Percentiles rank a stretch among this genome's conserved stretches.
Conservation (phyloP, 805 yeast genomes). For the Suhomyces vadensis region DNA sequence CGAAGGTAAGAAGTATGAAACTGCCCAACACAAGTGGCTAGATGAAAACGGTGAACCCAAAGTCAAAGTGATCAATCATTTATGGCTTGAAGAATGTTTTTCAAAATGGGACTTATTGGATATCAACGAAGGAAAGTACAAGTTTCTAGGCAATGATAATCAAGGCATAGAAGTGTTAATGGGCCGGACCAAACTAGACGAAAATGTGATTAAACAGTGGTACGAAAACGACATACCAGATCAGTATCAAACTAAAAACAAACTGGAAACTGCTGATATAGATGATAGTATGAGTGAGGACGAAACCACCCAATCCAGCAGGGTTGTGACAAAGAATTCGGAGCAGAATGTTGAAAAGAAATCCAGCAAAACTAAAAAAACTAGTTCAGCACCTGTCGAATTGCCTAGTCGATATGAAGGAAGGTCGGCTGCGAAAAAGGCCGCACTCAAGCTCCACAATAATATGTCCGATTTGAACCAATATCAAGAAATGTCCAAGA, state of each 20-base stretch:
- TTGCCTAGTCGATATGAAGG: conserved; percentile 20
- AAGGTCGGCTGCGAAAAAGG: conserved; percentile 65
- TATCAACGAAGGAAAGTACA: conserved; percentile 46
- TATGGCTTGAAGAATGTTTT: conserved; percentile 87
- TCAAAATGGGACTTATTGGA: conserved; percentile 57
- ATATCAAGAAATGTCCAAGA: conserved; percentile 54
- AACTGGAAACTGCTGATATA: conserved; percentile 19
- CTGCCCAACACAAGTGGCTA: conserved; percentile 66
- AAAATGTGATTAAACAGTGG: conserved; percentile 42
- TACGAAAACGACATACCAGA: conserved; percentile 18
- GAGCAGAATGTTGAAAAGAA: conserved; percentile 14
- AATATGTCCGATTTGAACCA: conserved; percentile 68
- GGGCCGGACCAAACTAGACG: conserved; percentile 52
- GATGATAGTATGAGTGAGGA: conserved; percentile 32
- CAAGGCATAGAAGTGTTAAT: conserved; percentile 46
- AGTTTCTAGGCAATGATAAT: conserved; percentile 43
- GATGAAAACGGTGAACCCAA: conserved; percentile 22
- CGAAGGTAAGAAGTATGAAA: conserved; percentile 71
- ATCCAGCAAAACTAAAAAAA: neutral
- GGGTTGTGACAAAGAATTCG: too few species aligned
- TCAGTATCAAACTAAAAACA: neutral
- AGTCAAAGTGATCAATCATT: conserved; percentile 67
- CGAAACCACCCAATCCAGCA: conserved; percentile 14
- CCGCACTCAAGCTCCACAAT: conserved; percentile 63
- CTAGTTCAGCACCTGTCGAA: neutral